Evolutionary conservation across 352 stramenopile genomes (phyloP), one percentile per base, ranked within the genome.

Genomic region (Peronospora destructor): DNA sequence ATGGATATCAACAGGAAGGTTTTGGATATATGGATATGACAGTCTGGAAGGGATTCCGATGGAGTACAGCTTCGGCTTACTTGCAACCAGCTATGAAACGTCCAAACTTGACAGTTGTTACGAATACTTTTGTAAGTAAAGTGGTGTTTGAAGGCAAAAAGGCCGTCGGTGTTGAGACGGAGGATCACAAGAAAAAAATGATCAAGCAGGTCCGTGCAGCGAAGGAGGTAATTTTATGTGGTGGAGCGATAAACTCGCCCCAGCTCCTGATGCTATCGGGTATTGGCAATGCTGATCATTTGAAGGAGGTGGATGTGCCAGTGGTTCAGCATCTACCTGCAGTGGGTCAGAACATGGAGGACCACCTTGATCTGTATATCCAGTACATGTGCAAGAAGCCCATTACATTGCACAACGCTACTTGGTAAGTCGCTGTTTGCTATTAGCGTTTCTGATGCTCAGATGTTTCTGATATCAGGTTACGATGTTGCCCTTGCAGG

Each of bases 21-120:
- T 95, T 95, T 40, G 85, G 85, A n/a, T 93, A 76, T 66, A 94
- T 95, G 78, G 85, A 95, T 58, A 86, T 82, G 76, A 95, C 83
- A 12, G 67, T 95, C 29, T 66, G 76, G 56, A 87, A 91, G 46
- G 85, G 85, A 19, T 58, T 68, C 47, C 83, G 85, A 21, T 95
- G 83, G 80, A 93, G 76, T 45, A 74, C 85, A 2, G 66, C 85
- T 0, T 69, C 76, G 0, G 83, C 76, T 23, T 95, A 95, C 39
- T 46, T 95, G 45, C 75, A 68, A n/a, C 82, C 82, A 1, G 75
- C 71, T 3, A 70, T 83, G 54, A 56, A 68, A 25, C 80, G 80
- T 17, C 49, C 73, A 41, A 90, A 90, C 45, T 62, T 94, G 21
- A 87, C 66, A 12, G 68, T 94, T 30, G 56, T 85, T 37, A 93